Evolutionary conservation across 768 basidiomycete genomes (phyloP), one percentile per base, ranked within the genome.

Genomic region (Boletus insuetus): DNA sequence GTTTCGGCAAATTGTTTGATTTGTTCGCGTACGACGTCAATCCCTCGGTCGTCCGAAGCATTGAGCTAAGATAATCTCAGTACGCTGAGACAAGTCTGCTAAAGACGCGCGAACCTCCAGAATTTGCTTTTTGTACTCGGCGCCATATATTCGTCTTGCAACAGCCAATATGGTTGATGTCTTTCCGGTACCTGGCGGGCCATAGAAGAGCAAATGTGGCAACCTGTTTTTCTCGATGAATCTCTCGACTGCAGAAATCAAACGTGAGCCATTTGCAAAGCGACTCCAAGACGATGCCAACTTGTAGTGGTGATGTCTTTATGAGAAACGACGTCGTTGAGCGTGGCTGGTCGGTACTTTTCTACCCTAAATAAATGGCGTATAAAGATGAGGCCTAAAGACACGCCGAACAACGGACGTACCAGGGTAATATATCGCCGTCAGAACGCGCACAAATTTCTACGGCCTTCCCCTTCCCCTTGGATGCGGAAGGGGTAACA

Each of bases 1-100:
- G 95, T 98, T 74, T 95, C 93, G 1, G 97, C 94, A 64, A 98
- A 99, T 67, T 93, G 94, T 70, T 98, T 99, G 71, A 99, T 95
- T 77, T 98, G 95, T 72, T 98, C 97, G 48, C 97, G 85, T 17
- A 99, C 97, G 42, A 98, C 95, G 57, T 99, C 97, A 57, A 99
- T 99, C 32, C 97, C 97, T 66, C 97, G 86, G 66, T 98, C 97
- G 69, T 99, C 97, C 2, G 94, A 97, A 7, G 97, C 97, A 69
- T 99, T 99, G 42, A 99, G 81, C 94, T 96, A 58, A 49, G 31
- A 49, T 22, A 44, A 29, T 24, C 47, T 55, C n/a, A 54, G 53
- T 37, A 20, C 26, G 49, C 24, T 56, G 42, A 31, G 22, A 49
- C 20, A 10, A 13, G 9, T 40, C 13, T 40, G 38, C 49, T 20